These are phyloP conservation scores for Dendrobium nobile DNA, from an alignment of 106 monocot genomes.

Conservation along the genomic window DNA sequence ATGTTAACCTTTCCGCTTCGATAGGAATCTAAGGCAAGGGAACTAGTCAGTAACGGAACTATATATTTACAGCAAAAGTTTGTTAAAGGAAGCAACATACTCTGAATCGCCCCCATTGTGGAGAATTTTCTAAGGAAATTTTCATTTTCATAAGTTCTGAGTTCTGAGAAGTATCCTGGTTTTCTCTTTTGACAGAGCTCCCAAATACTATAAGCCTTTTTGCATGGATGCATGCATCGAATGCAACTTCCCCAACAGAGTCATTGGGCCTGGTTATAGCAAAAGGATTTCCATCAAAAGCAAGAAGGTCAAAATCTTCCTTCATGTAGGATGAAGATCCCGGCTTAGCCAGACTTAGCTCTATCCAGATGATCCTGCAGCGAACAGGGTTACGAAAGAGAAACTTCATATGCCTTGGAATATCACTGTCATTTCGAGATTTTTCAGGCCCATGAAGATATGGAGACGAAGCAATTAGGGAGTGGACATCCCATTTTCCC, in stretches of 20 bases:
- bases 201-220: constrained; percentile 83
- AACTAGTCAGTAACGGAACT: constrained; percentile 1
- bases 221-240: constrained; percentile 69
- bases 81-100: constrained; percentile 28
- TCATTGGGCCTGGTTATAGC: constrained; percentile 11
- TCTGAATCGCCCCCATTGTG: constrained; percentile 70
- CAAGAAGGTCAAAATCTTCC: constrained; percentile 62
- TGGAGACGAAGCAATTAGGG: constrained; percentile 40
- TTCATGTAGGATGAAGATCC: constrained; percentile 32
- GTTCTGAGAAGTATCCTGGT: constrained; percentile 29
- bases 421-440: constrained; percentile 15
- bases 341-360: constrained; percentile 38
- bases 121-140: constrained; percentile 55
- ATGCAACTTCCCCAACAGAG: constrained; percentile 11
- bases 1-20: constrained; percentile 73
- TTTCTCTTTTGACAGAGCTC: constrained; percentile 39
- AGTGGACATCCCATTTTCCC: constrained; percentile 82
- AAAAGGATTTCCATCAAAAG: constrained; percentile 54
- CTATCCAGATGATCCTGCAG: constrained; percentile 90
- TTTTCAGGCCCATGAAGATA: constrained; percentile 65
- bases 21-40: constrained; percentile 58
- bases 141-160: constrained; percentile 58
- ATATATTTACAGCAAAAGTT: neutral
- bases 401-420: constrained; percentile 73
- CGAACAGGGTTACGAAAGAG: constrained; percentile 65